These are phyloP conservation scores for Neofusicoccum parvum DNA, from an alignment of 2,329 filamentous ascomycete genomes.

Conservation along the genomic window DNA sequence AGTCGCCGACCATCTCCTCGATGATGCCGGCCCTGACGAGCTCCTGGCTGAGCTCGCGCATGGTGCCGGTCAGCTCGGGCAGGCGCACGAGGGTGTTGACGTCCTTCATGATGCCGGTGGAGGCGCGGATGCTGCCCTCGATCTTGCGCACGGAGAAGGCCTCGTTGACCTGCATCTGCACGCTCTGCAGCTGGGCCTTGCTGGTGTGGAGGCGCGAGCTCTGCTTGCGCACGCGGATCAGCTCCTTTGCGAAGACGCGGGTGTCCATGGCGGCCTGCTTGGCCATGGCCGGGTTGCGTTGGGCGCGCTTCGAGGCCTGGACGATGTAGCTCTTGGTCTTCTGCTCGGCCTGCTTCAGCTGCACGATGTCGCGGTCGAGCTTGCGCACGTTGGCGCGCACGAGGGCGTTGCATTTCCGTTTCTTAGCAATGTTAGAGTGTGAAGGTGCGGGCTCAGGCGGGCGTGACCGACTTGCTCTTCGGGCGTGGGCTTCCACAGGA, in stretches of 20 bases:
- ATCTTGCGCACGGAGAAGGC: slow-evolving; percentile 95
- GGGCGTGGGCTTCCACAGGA: slow-evolving; percentile 91
- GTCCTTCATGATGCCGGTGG: slow-evolving; percentile 94
- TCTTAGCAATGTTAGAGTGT: slow-evolving; percentile 54
- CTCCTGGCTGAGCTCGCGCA: slow-evolving; percentile 84
- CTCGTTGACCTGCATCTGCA: slow-evolving; percentile 97
- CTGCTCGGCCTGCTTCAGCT: slow-evolving; percentile 73
- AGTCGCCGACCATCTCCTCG: slow-evolving; percentile 94
- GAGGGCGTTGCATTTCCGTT: slow-evolving; percentile 91
- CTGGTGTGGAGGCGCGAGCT: slow-evolving; percentile 74
- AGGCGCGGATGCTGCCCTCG: slow-evolving; percentile 83
- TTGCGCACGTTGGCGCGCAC: slow-evolving; percentile 90
- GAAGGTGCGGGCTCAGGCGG: neutral
- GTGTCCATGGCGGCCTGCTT: slow-evolving; percentile 80
- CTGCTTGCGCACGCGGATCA: slow-evolving; percentile 80
- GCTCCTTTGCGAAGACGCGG: slow-evolving; percentile 84
- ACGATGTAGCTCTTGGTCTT: slow-evolving; percentile 80
- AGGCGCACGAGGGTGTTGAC: slow-evolving; percentile 83
- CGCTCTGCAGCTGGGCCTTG: slow-evolving; percentile 88
- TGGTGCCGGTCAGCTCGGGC: slow-evolving; percentile 84
- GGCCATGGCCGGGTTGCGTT: slow-evolving; percentile 76
- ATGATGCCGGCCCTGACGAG: slow-evolving; percentile 94
- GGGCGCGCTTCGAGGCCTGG: slow-evolving; percentile 76
- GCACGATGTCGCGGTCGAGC: slow-evolving; percentile 86
- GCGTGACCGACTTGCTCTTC: slow-evolving; percentile 74